Percentiles rank a stretch among this genome's conserved stretches.
Evolutionary conservation across 805 yeast genomes (phyloP).

Genomic region (Metschnikowia vanudenii): DNA sequence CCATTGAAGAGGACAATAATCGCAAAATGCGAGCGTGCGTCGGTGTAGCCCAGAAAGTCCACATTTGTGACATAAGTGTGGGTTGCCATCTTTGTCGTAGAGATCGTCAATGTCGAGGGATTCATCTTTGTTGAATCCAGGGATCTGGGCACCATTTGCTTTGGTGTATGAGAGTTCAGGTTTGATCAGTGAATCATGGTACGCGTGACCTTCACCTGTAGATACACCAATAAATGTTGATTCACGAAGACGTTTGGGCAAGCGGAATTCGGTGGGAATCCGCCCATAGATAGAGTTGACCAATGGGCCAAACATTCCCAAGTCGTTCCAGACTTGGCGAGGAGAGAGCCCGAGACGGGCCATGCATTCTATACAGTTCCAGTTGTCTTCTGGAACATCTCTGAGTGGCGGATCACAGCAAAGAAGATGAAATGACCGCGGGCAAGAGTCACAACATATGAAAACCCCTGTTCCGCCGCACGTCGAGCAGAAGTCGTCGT

Average conservation of each 20-base stretch:
- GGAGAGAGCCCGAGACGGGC: slow-evolving; percentile 37
- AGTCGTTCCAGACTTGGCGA: slow-evolving; percentile 25
- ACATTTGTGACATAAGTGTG: slow-evolving; percentile 75
- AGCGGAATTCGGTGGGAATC: slow-evolving; percentile 38
- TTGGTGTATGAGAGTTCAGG: slow-evolving; percentile 47
- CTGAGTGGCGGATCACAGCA: slow-evolving; percentile 90
- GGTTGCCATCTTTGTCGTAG: slow-evolving; percentile 65
- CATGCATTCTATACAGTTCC: slow-evolving; percentile 83
- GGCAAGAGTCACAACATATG: slow-evolving; percentile 92
- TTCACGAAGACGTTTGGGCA: slow-evolving; percentile 71
- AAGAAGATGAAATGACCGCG: slow-evolving; percentile 84
- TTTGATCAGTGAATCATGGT: slow-evolving; percentile 48
- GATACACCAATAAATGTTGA: slow-evolving; percentile 65
- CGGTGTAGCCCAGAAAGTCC: slow-evolving; percentile 60
- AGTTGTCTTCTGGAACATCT: slow-evolving; percentile 81
- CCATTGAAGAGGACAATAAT: slow-evolving; percentile 80
- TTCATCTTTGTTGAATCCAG: slow-evolving; percentile 42
- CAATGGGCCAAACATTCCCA: slow-evolving; percentile 56
- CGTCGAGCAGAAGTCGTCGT: slow-evolving; percentile 88
- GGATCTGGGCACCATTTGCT: slow-evolving; percentile 33
- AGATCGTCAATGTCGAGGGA: slow-evolving; percentile 62
- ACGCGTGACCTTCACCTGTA: slow-evolving; percentile 69
- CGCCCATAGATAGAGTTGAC: slow-evolving; percentile 65
- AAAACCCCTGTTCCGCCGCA: slow-evolving; percentile 90
- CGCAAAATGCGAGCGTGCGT: slow-evolving; percentile 67